Percentiles rank a stretch among this genome's conserved stretches.
These are phyloP conservation scores for Cryphonectria japonica DNA, from an alignment of 2,329 filamentous ascomycete species.

Conservation along the genomic window DNA sequence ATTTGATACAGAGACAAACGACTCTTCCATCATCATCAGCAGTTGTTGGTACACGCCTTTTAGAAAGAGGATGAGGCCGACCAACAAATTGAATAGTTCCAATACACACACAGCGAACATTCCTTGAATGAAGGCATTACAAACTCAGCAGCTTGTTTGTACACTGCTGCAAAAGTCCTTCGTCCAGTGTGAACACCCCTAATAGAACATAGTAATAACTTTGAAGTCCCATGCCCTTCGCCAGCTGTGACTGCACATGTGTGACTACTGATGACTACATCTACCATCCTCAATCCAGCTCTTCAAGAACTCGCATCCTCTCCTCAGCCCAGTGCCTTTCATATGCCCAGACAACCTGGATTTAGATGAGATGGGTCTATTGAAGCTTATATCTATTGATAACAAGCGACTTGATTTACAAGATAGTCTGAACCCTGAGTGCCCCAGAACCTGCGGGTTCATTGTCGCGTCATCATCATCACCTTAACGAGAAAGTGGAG, in stretches of 20 bases:
- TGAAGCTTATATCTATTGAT: not conserved
- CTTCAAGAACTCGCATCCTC: not conserved
- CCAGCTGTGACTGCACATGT: not conserved
- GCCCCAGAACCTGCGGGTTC: not conserved
- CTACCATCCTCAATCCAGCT: not conserved
- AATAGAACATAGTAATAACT: not conserved
- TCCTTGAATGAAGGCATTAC: not conserved
- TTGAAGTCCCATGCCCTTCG: not conserved
- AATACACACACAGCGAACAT: no score
- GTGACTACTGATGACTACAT: not conserved
- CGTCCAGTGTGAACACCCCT: not conserved
- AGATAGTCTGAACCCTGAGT: not conserved
- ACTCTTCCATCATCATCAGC: not conserved
- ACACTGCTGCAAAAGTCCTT: not conserved
- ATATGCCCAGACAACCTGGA: not conserved
- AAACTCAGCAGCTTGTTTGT: not conserved
- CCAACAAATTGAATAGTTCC: not conserved
- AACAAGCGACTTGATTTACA: not conserved
- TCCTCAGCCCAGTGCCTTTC: not conserved
- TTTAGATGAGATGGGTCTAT: not conserved
- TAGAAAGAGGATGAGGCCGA: not conserved
- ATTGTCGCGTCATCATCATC: not conserved
- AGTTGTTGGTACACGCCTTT: not conserved
- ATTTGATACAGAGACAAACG: not conserved
- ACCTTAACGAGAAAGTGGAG: not conserved